Evolutionary conservation across 306 rosid genomes (phyloP), one percentile per base, ranked within the genome.

Genomic region (Ammopiptanthus mongolicus): DNA sequence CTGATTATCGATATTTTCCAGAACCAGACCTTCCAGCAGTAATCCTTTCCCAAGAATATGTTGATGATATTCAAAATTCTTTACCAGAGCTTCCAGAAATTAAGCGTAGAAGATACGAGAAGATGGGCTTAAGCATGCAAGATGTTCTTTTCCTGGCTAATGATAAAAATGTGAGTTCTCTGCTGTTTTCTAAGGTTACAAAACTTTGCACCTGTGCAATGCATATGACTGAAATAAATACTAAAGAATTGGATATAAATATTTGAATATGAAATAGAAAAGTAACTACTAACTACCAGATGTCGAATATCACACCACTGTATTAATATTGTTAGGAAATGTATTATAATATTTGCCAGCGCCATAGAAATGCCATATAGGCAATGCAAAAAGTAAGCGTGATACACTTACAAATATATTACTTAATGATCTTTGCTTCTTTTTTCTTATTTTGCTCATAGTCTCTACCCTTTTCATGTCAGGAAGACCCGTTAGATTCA

Each of bases 1-100:
- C 99, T 71, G 99, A 95, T 89, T 95, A 95, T 82, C 88, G 92
- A 83, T 95, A 95, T 86, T 92, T 90, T 82, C 99, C 99, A 55
- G 97, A 95, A 82, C 97, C 97, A 66, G 98, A 95, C 81, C 97
- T 92, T 73, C 97, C 96, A 6, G 88, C 86, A 41, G 97, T 91
- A 81, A 80, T 83, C 25, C 91, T 95, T 79, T 82, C 88, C 77
- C 81, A 84, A 50, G 92, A 87, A 74, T 92, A 87, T 75, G 90
- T 95, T 71, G 88, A 92, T 79, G 67, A 10, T 71, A 86, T 95
- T 47, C 63, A 22, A 57, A 77, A 76, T 65, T 86, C 92, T 46
- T 80, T 92, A 85, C 99, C 99, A 25, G 99, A 95, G 81, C 96
- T 90, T 86, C 99, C 97, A 71, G 99, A 95, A 81, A 81, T 63